Base-by-base conservation (phyloP, 768 basidiomycete genomes). In the Podaxis sp. region DNA sequence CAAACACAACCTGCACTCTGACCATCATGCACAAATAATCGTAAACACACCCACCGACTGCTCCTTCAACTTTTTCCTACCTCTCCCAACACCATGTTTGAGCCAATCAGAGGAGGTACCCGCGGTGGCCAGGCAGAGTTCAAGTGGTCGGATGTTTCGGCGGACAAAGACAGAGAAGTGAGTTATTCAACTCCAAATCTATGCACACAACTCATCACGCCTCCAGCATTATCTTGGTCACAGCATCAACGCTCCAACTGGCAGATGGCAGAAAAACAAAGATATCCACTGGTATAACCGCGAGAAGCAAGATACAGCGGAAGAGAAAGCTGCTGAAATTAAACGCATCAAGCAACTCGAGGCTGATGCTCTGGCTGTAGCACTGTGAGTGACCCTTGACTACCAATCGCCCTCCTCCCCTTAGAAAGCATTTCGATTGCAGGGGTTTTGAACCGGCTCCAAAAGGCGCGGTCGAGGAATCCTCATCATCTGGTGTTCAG, bases 221-320 rank as follows among this genome's bases (percentile, higher is more conserved):
- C 50, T 63, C 32, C 68, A 98, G 89, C 89, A 97, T 74, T 98
- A 98, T 72, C 85, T 98, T 2, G 95, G 95, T 4, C 93, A 96
- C 71, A 91, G 91, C 56, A 85, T 97, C 75, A 95, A 95, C 69
- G 95, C 95, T 2, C 95, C 95, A 0, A 92, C 92, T 1, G 95
- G 95, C 1, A 80, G 95, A 50, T 98, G 95, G 95, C 95, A 97
- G 75, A 95, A 95, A 76, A 93, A 94, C 77, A 94, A 95, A 71
- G 95, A 98, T 68, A 76, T 98, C 14, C 95, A 96, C 68, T 98
- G 95, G 95, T 98, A 96, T 70, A 84, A 77, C 67, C 86, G 95
- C 28, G 92, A 94, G 21, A n/a, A 48, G 36, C 67, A 70, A 1
- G 63, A 67, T 13, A 66, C 65, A 2, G 83, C 83, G 13, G 71